Percentiles rank a stretch among this genome's conserved stretches.
Evolutionary conservation across 169 alveolate genomes (phyloP).

Genomic region (Plasmodium coatneyi): DNA sequence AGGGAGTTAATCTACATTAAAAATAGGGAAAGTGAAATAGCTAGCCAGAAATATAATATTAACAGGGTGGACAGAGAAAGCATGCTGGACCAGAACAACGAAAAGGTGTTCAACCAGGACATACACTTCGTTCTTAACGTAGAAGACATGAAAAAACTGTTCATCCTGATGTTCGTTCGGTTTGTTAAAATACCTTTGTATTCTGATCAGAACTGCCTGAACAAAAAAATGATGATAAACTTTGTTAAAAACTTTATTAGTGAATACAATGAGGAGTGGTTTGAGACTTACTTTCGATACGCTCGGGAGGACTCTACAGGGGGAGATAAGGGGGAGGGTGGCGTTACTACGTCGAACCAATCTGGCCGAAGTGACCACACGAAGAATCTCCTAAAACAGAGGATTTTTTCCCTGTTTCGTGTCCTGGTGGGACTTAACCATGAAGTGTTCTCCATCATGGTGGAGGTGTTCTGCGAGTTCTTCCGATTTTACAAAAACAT

Average conservation of each 20-base stretch:
- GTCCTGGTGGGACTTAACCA: slow-evolving; percentile 17
- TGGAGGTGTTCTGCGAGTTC: slow-evolving; percentile 19
- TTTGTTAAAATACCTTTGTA: slow-evolving; percentile 31
- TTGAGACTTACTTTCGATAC: slow-evolving; percentile 12
- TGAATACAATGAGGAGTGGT: slow-evolving; percentile 53
- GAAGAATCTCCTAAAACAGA: neutral
- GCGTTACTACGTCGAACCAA: neutral
- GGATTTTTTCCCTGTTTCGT: neutral
- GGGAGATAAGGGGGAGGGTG: neutral
- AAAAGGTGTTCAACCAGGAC: neutral
- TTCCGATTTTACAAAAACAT: slow-evolving; percentile 32
- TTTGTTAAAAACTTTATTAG: neutral
- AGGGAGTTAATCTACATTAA: slow-evolving; percentile 33
- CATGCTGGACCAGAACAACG: slow-evolving; percentile 9
- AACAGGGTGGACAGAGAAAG: slow-evolving; percentile 12
- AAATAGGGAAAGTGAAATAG: neutral
- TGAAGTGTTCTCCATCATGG: slow-evolving; percentile 12
- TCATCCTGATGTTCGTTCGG: slow-evolving; percentile 17
- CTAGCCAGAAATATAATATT: slow-evolving; percentile 20
- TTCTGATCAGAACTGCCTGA: neutral
- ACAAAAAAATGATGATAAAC: slow-evolving; percentile 32
- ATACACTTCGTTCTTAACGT: neutral
- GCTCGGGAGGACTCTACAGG: neutral
- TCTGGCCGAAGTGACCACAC: neutral
- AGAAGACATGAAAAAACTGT: slow-evolving; percentile 33